Percentiles rank a stretch among this genome's conserved stretches.
Conservation (phyloP, 75 land plant genomes). For the Cryptomeria japonica region DNA sequence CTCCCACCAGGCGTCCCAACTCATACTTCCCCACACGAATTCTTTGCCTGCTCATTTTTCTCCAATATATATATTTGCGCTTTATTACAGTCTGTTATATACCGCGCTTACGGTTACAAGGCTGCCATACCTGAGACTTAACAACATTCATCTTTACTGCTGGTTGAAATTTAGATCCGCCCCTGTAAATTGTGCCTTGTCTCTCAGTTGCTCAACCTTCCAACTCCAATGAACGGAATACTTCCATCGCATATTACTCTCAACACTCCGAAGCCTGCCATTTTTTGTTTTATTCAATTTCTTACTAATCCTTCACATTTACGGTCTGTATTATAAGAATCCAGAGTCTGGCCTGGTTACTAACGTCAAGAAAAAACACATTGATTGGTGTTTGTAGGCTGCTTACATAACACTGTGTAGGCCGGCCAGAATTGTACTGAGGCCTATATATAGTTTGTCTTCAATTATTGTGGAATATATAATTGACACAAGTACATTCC, state of each 20-base stretch:
- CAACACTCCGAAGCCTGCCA: neutral
- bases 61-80: neutral
- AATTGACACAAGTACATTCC: too few species aligned
- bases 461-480: too few species aligned
- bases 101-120: neutral
- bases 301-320: too few species aligned
- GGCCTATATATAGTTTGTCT: too few species aligned
- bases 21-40: conserved; percentile 66
- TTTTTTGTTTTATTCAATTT: neutral
- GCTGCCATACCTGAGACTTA: conserved; percentile 18
- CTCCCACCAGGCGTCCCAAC: conserved; percentile 51
- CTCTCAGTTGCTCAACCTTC: neutral
- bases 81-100: neutral
- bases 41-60: neutral
- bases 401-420: too few species aligned
- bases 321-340: too few species aligned
- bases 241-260: neutral
- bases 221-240: neutral
- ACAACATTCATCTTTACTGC: conserved; percentile 10
- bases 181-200: neutral
- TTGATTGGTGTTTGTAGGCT: too few species aligned
- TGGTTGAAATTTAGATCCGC: neutral
- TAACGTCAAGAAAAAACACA: too few species aligned
- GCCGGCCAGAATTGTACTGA: too few species aligned
- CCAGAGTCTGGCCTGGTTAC: too few species aligned